phyloP scores from a whole-genome alignment of 1,284 basidiomycete species.

The Sanghuangporus baumii region DNA sequence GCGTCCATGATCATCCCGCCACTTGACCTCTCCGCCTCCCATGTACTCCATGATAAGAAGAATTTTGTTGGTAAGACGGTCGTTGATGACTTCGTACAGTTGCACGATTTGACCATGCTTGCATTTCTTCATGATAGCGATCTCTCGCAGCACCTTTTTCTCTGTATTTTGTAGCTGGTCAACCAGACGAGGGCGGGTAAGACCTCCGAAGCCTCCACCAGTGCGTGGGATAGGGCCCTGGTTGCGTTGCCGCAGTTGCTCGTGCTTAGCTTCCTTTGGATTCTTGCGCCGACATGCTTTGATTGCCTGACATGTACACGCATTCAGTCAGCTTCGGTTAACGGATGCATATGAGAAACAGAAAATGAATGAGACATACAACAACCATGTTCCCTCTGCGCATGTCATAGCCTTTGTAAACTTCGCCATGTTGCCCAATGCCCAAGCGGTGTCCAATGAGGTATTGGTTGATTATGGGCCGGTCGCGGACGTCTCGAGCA shows the following conservation, averaged over 20 bases:
- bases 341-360: slow-evolving; percentile 2
- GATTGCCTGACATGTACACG: slow-evolving; percentile 55
- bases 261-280: slow-evolving; percentile 48
- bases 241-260: slow-evolving; percentile 45
- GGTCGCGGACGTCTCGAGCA: slow-evolving; percentile 29
- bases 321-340: not conserved
- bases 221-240: slow-evolving; percentile 34
- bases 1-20: slow-evolving; percentile 58
- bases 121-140: slow-evolving; percentile 98
- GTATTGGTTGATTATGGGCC: slow-evolving; percentile 75
- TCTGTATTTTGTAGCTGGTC: slow-evolving; percentile 69
- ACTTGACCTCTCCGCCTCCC: slow-evolving; percentile 89
- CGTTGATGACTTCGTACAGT: slow-evolving; percentile 94
- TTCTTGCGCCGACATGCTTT: slow-evolving; percentile 66
- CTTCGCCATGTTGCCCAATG: slow-evolving; percentile 78
- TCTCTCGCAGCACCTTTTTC: slow-evolving; percentile 82
- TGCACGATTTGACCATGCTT: slow-evolving; percentile 89
- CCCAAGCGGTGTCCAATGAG: slow-evolving; percentile 65
- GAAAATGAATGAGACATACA: slow-evolving; percentile 29
- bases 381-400: slow-evolving; percentile 33
- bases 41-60: slow-evolving; percentile 99
- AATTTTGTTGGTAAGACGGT: slow-evolving; percentile 83
- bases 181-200: slow-evolving; percentile 34
- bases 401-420: slow-evolving; percentile 65
- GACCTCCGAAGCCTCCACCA: slow-evolving; percentile 31